Percentiles rank a stretch among this genome's conserved stretches.
phyloP scores from a whole-genome alignment of 1,139 yeast genomes.

The Scheffersomyces cryptocercus region DNA sequence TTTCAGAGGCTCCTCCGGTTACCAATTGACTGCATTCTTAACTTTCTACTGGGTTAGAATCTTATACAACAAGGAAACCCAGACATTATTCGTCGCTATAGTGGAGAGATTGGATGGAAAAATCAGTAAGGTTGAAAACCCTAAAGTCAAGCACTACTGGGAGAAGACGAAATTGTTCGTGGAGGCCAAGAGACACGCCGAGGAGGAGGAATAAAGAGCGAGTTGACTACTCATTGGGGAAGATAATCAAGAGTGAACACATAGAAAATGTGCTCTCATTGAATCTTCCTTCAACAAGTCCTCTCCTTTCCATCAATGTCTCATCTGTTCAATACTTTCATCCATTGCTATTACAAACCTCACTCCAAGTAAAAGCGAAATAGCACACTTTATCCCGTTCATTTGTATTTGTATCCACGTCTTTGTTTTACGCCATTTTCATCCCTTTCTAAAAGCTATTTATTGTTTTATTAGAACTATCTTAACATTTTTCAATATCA shows the following conservation, averaged over 20 bases:
- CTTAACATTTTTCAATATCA: too few species aligned
- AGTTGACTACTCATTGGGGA: not conserved
- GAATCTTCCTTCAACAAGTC: not conserved
- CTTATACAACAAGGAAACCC: conserved; percentile 52
- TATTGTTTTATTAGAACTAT: too few species aligned
- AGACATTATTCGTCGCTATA: conserved; percentile 41
- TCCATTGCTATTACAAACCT: too few species aligned
- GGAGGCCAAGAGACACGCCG: conserved; percentile 27
- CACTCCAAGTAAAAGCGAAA: not conserved
- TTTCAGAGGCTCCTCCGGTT: conserved; percentile 69
- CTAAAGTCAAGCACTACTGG: conserved; percentile 49
- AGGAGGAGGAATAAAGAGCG: not conserved
- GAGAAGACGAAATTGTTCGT: conserved; percentile 38
- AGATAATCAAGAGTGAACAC: not conserved
- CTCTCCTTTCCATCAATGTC: too few species aligned
- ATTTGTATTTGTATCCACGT: not conserved
- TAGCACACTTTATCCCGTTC: not conserved
- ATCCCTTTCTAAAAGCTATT: too few species aligned
- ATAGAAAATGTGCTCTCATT: not conserved
- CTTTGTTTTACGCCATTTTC: too few species aligned
- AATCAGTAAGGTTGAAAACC: conserved; percentile 43
- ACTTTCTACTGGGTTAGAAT: conserved; percentile 72
- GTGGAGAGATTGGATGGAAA: conserved; percentile 46
- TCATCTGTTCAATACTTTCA: not conserved
- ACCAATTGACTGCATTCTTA: conserved; percentile 56